Evolutionary conservation across 148 eudicot genomes (phyloP).

Genomic region (Camellia granthamiana): DNA sequence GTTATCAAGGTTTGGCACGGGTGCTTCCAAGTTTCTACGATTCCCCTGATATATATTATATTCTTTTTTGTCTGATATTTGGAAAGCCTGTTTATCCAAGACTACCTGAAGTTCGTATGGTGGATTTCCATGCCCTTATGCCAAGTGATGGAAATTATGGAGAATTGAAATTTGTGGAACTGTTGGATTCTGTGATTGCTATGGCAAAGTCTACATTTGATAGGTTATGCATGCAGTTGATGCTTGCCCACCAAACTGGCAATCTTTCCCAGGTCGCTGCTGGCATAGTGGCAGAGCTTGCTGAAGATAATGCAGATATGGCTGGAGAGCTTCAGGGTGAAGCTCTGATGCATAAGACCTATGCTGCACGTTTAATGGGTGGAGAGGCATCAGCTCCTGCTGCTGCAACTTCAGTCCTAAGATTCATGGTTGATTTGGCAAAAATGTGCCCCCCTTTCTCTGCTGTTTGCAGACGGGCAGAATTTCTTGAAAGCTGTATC

Average conservation of each 20-base stretch:
- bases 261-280: slow-evolving; percentile 81
- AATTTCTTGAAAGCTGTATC: slow-evolving; percentile 88
- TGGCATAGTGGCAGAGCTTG: slow-evolving; percentile 82
- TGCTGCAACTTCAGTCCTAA: slow-evolving; percentile 89
- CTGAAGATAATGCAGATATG: slow-evolving; percentile 76
- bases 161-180: slow-evolving; percentile 77
- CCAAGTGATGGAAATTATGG: slow-evolving; percentile 78
- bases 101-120: slow-evolving; percentile 95
- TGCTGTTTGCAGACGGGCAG: slow-evolving; percentile 79
- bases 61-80: slow-evolving; percentile 91
- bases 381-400: slow-evolving; percentile 99
- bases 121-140: slow-evolving; percentile 95
- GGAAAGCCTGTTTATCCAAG: slow-evolving; percentile 98
- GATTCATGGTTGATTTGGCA: slow-evolving; percentile 97
- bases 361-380: slow-evolving; percentile 97
- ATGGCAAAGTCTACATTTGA: slow-evolving; percentile 95
- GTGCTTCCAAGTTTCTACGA: slow-evolving; percentile 94
- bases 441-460: slow-evolving; percentile 91
- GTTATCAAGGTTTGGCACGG: slow-evolving; percentile 81
- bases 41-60: slow-evolving; percentile 97
- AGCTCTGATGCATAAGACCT: slow-evolving; percentile 96
- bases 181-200: slow-evolving; percentile 85
- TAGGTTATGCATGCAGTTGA: slow-evolving; percentile 70
- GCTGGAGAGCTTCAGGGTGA: slow-evolving; percentile 99
- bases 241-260: slow-evolving; percentile 81